Evolutionary conservation across 1,284 basidiomycete genomes (phyloP).

Genomic region (Cutaneotrichosporon cavernicola): DNA sequence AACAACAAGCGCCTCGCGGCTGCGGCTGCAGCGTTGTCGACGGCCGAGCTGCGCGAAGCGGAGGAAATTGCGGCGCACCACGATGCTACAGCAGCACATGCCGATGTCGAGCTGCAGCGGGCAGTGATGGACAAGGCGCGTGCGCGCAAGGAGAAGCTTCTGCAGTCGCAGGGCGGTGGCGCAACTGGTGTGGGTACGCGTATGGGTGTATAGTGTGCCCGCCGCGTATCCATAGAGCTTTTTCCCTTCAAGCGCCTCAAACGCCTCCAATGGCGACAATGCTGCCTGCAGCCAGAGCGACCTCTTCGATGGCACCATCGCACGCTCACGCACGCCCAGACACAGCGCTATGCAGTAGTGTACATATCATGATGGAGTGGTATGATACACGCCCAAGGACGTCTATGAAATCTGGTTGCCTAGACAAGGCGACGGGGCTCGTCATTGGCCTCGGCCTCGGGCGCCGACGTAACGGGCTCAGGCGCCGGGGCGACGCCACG

Average conservation of each 20-base stretch:
- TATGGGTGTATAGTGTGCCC: conserved; percentile 28
- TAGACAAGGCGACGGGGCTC: not conserved
- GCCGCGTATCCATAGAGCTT: not conserved
- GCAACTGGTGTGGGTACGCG: conserved; percentile 40
- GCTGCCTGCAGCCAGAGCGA: too few relatives aligned
- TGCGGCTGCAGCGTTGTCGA: conserved; percentile 21
- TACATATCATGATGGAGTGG: conserved; percentile 7
- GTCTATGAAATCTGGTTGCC: not conserved
- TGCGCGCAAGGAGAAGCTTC: conserved; percentile 23
- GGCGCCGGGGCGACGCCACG: not conserved
- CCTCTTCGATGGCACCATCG: not conserved
- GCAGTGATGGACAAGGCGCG: conserved; percentile 12
- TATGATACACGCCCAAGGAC: conserved; percentile 2
- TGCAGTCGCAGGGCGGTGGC: conserved; percentile 33
- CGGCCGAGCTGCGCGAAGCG: conserved; percentile 21
- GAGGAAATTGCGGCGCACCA: not conserved
- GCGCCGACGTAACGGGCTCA: not conserved
- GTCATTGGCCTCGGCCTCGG: not conserved
- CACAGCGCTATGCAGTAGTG: not conserved
- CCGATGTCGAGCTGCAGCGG: conserved; percentile 5
- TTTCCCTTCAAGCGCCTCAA: not conserved
- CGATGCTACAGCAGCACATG: not conserved
- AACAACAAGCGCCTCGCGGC: conserved; percentile 37
- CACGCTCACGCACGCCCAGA: not conserved
- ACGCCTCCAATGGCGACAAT: too few relatives aligned